phyloP scores from a whole-genome alignment of 345 rosid genomes.

The Eucalyptus victrix region DNA sequence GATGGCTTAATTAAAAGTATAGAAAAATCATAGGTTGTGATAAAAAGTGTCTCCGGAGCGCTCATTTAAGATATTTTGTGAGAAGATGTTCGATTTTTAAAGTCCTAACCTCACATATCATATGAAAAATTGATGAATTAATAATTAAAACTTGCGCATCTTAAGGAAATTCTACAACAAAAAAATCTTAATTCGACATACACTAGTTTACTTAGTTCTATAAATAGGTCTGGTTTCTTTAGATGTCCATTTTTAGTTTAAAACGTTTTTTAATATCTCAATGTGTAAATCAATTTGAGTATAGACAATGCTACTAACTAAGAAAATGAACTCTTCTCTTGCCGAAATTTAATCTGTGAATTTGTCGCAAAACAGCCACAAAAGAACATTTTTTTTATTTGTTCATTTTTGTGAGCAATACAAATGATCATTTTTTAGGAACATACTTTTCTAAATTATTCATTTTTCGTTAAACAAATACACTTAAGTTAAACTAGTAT shows the following conservation, averaged over 20 bases:
- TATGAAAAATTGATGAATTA: neutral
- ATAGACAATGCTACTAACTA: neutral
- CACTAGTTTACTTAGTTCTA: neutral
- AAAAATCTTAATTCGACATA: neutral
- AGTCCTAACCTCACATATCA: neutral
- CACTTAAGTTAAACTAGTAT: neutral
- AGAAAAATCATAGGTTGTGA: neutral
- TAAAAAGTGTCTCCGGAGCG: neutral
- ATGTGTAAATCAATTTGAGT: neutral
- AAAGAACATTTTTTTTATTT: neutral
- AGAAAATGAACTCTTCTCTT: neutral
- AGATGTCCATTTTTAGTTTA: neutral
- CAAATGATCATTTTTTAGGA: neutral
- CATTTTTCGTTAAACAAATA: neutral
- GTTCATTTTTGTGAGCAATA: neutral
- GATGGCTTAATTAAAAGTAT: neutral
- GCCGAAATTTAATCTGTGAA: neutral
- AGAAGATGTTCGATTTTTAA: too few species aligned
- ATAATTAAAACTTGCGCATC: neutral
- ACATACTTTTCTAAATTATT: neutral
- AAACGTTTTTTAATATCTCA: neutral
- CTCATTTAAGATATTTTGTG: neutral
- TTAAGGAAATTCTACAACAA: neutral
- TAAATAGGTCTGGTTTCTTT: neutral
- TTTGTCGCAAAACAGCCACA: neutral